phyloP scores from a whole-genome alignment of 2,329 filamentous ascomycete genomes.

The Talaromyces marneffei region DNA sequence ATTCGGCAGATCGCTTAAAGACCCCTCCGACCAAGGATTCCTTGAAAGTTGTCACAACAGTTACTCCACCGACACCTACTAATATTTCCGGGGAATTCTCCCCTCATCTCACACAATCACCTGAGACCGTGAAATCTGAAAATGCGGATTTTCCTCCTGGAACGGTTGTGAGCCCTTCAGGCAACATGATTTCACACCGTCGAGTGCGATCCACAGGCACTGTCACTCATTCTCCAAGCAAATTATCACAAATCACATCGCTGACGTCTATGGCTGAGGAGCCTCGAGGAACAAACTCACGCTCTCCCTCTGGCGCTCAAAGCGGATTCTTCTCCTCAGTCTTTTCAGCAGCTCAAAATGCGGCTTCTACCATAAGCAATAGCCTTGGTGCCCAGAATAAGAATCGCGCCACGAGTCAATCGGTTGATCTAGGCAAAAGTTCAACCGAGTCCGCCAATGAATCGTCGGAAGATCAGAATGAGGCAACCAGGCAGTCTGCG shows the following conservation, averaged over 20 bases:
- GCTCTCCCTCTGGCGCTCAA: slow-evolving; percentile 51
- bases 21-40: slow-evolving; percentile 30
- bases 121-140: slow-evolving; percentile 29
- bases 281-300: slow-evolving; percentile 41
- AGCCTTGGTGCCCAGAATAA: slow-evolving; percentile 49
- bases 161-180: slow-evolving; percentile 58
- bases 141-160: slow-evolving; percentile 26
- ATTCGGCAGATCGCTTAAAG: slow-evolving; percentile 18
- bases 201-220: slow-evolving; percentile 52
- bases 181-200: slow-evolving; percentile 69
- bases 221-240: slow-evolving; percentile 63
- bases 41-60: slow-evolving; percentile 49
- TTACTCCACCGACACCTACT: slow-evolving; percentile 60
- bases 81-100: slow-evolving; percentile 33
- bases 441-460: slow-evolving; percentile 21
- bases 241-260: slow-evolving; percentile 71
- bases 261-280: slow-evolving; percentile 73
- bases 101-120: slow-evolving; percentile 34
- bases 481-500: slow-evolving; percentile 18
- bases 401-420: slow-evolving; percentile 30
- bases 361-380: slow-evolving; percentile 72
- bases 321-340: slow-evolving; percentile 87
- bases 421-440: slow-evolving; percentile 12
- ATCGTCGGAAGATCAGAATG: slow-evolving; percentile 20
- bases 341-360: slow-evolving; percentile 87